These are phyloP conservation scores for Odonthalia washingtoniensis DNA, from an alignment of 31 red algal genomes.

Conservation along the genomic window DNA sequence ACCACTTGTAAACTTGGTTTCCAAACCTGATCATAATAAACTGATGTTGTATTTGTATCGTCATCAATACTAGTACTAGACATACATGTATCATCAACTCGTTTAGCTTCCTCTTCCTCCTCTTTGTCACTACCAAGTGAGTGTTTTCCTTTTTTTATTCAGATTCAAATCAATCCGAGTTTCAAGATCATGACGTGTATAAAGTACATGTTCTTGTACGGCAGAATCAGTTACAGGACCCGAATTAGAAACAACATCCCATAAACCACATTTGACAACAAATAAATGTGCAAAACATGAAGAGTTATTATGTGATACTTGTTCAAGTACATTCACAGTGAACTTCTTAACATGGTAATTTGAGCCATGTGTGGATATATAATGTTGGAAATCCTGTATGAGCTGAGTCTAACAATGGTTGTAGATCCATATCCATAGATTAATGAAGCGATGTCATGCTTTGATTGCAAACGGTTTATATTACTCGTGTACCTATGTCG, in stretches of 20 bases:
- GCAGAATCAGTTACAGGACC: not conserved
- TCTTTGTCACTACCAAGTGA: conserved; percentile 37
- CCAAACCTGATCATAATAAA: conserved; percentile 69
- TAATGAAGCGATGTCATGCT: too few relatives aligned
- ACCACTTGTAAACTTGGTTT: conserved; percentile 56
- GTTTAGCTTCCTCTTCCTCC: not conserved
- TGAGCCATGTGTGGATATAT: not conserved
- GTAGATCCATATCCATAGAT: too few relatives aligned
- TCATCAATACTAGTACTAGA: not conserved
- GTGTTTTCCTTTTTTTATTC: conserved; percentile 58
- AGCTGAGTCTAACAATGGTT: too few relatives aligned
- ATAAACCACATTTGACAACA: conserved; percentile 33
- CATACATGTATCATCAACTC: not conserved
- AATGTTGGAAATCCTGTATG: too few relatives aligned
- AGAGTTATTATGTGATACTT: conserved; percentile 31
- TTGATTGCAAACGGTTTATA: too few relatives aligned
- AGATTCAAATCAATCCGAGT: conserved; percentile 53
- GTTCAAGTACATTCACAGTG: conserved; percentile 54
- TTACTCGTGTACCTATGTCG: too few relatives aligned
- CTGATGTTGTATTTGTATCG: not conserved
- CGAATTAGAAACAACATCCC: not conserved
- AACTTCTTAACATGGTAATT: conserved; percentile 48
- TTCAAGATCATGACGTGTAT: conserved; percentile 51
- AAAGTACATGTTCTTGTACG: conserved; percentile 38
- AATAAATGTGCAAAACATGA: conserved; percentile 74